These are phyloP conservation scores for Mycena vitilis DNA, from an alignment of 768 basidiomycete species.

Conservation along the genomic window DNA sequence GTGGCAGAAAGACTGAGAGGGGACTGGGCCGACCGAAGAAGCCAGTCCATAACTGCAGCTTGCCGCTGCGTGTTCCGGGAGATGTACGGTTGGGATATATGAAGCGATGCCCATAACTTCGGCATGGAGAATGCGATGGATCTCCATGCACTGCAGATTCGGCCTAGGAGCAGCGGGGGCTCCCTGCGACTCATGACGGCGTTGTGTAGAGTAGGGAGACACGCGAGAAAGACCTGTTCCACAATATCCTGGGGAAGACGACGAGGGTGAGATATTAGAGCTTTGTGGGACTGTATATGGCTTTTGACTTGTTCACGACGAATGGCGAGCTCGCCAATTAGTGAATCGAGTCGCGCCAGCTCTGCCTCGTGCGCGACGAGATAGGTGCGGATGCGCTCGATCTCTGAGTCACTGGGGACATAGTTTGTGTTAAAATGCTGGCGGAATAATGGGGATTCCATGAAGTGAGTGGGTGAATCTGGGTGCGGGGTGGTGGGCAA, in stretches of 20 bases:
- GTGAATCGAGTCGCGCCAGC: neutral
- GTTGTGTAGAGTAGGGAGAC: constrained; percentile 5
- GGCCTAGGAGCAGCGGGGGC: constrained; percentile 42
- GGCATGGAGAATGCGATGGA: constrained; percentile 22
- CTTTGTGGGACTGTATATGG: neutral
- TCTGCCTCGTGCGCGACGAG: neutral
- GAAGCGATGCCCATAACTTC: neutral
- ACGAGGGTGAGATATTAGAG: constrained; percentile 2
- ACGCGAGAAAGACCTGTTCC: constrained; percentile 7
- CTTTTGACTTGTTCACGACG: too few species aligned
- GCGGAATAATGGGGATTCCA: too few species aligned
- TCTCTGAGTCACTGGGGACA: neutral
- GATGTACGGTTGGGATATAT: too few species aligned
- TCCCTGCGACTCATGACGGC: constrained; percentile 13
- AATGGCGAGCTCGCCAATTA: neutral
- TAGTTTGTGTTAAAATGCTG: neutral
- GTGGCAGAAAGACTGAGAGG: too few species aligned
- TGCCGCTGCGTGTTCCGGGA: too few species aligned
- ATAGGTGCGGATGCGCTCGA: neutral
- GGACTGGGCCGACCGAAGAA: too few species aligned
- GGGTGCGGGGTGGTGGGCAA: too few species aligned
- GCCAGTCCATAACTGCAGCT: too few species aligned
- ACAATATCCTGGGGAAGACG: constrained; percentile 8
- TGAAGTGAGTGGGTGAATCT: too few species aligned
- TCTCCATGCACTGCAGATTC: constrained; percentile 44